A percentile compares a stretch with the other conserved stretches of the same genome.
These are phyloP conservation scores for Fagus crenata DNA, from an alignment of 306 rosid species.

Conservation along the genomic window DNA sequence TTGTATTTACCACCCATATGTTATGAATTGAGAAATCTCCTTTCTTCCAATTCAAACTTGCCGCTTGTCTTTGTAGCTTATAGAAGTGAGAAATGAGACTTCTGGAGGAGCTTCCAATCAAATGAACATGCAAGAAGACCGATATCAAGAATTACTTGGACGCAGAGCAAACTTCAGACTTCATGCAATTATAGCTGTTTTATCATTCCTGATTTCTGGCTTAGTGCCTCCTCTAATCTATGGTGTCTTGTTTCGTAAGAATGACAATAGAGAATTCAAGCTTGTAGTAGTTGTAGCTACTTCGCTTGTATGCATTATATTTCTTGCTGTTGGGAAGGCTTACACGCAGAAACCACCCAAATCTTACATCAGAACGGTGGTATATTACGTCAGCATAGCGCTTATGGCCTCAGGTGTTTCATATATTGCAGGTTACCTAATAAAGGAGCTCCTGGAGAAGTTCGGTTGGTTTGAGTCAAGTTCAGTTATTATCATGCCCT, in stretches of 20 bases:
- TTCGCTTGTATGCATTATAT: slow-evolving; percentile 42
- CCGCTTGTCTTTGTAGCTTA: slow-evolving; percentile 24
- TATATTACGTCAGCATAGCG: slow-evolving; percentile 34
- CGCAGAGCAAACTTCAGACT: slow-evolving; percentile 34
- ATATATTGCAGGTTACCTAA: slow-evolving; percentile 36
- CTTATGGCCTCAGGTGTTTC: slow-evolving; percentile 40
- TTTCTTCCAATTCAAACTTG: slow-evolving; percentile 4
- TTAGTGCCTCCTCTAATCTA: slow-evolving; percentile 38
- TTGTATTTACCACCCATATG: no score
- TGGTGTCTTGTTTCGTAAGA: slow-evolving; percentile 31
- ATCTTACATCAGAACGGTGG: slow-evolving; percentile 36
- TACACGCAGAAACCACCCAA: slow-evolving; percentile 37
- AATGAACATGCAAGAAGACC: slow-evolving; percentile 23
- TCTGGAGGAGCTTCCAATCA: slow-evolving; percentile 19
- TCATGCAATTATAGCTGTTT: slow-evolving; percentile 39
- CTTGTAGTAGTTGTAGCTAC: slow-evolving; percentile 33
- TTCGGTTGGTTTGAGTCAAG: slow-evolving; percentile 29
- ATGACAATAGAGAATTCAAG: slow-evolving; percentile 30
- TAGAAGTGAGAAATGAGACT: slow-evolving; percentile 34
- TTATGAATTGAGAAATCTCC: background rate
- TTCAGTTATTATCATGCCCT: slow-evolving; percentile 33
- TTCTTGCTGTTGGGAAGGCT: slow-evolving; percentile 44
- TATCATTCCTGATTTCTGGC: slow-evolving; percentile 51
- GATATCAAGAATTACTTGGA: slow-evolving; percentile 42
- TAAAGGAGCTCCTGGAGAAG: slow-evolving; percentile 45